Conservation (phyloP, 2,329 filamentous ascomycete genomes). For the Sclerotinia minor region DNA sequence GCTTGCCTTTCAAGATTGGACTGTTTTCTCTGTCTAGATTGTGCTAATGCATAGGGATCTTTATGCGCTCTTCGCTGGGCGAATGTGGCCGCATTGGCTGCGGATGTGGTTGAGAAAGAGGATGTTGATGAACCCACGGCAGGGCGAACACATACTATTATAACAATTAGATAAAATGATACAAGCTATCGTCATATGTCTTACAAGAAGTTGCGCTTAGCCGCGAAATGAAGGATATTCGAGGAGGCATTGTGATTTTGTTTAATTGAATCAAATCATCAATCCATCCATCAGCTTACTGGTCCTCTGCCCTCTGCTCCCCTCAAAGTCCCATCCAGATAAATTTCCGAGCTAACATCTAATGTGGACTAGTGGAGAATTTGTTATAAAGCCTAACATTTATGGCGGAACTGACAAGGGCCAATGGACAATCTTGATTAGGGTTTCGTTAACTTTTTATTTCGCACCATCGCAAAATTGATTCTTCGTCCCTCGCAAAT, state of each 20-base stretch:
- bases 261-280: conserved; percentile 6
- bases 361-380: conserved; percentile 36
- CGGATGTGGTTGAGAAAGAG: conserved; percentile 60
- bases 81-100: conserved; percentile 57
- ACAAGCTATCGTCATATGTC: conserved; percentile 33
- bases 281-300: neutral
- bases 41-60: conserved; percentile 80
- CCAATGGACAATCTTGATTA: conserved; percentile 24
- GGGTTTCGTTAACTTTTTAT: conserved; percentile 25
- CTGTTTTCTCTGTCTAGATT: conserved; percentile 79
- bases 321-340: conserved; percentile 24
- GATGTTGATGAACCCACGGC: conserved; percentile 49
- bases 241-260: conserved; percentile 59
- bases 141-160: conserved; percentile 61
- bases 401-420: neutral
- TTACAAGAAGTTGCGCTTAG: conserved; percentile 61
- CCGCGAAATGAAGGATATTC: conserved; percentile 61
- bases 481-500: conserved; percentile 31
- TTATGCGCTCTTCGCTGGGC: conserved; percentile 67
- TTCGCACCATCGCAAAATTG: conserved; percentile 25
- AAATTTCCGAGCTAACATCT: conserved; percentile 30
- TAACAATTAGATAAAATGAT: conserved; percentile 22
- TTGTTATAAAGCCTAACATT: accelerated
- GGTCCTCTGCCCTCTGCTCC: conserved; percentile 5
- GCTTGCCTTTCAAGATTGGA: conserved; percentile 76